These are phyloP conservation scores for Boletellus deceptivus DNA, from an alignment of 1,284 basidiomycete genomes.

Conservation along the genomic window DNA sequence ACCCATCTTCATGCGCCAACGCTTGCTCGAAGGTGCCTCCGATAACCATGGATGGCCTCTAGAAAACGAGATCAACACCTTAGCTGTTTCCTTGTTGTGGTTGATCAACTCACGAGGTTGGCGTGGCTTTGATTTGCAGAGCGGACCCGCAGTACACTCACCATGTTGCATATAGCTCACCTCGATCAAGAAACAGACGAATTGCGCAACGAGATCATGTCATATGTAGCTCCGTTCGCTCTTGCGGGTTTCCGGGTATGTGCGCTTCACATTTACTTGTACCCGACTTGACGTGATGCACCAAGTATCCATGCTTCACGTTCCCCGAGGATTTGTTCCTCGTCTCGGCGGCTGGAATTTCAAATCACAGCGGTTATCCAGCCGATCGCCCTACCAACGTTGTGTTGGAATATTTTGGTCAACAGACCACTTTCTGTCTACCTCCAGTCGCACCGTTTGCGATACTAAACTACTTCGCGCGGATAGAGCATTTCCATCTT, in stretches of 20 bases:
- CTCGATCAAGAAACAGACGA: conserved; percentile 39
- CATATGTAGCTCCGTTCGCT: conserved; percentile 42
- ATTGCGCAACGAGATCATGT: conserved; percentile 35
- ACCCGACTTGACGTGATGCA: conserved; percentile 12
- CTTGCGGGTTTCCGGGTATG: conserved; percentile 51
- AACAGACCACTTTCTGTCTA: conserved; percentile 29
- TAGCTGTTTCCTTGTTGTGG: conserved; percentile 51
- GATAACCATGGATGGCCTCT: conserved; percentile 48
- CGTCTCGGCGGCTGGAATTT: neutral
- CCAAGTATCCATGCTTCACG: conserved; percentile 35
- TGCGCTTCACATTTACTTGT: conserved; percentile 9
- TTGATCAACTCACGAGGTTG: conserved; percentile 36
- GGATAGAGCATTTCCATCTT: conserved; percentile 37
- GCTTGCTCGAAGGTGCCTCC: conserved; percentile 37
- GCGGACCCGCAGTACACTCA: neutral
- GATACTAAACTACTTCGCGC: conserved; percentile 45
- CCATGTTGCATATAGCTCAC: conserved; percentile 24
- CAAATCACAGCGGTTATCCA: conserved; percentile 22
- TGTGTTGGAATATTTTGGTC: conserved; percentile 43
- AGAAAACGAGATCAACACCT: conserved; percentile 42
- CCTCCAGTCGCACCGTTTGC: conserved; percentile 47
- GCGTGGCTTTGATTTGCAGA: neutral
- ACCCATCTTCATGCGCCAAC: conserved; percentile 36
- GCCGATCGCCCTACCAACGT: conserved; percentile 28
- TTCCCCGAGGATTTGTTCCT: conserved; percentile 24